A percentile compares a stretch with the other conserved stretches of the same genome.
Evolutionary conservation across 257 asterid species (phyloP).

Genomic region (Jaltomata sinuosa): DNA sequence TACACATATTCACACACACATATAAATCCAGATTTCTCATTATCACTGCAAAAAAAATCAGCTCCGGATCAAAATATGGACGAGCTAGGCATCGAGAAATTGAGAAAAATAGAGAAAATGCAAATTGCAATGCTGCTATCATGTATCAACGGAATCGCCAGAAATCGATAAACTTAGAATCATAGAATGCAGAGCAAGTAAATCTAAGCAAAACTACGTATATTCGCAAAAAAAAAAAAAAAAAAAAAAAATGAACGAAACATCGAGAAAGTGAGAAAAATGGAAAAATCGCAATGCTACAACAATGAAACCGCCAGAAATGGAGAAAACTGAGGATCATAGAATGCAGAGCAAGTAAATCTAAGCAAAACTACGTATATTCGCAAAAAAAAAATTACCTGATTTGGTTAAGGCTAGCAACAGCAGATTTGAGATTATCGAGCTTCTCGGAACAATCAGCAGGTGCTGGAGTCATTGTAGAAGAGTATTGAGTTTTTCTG

Average conservation of each 20-base stretch:
- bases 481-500: neutral
- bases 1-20: neutral
- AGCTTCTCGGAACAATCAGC: slow-evolving; percentile 66
- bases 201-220: slow-evolving; percentile 4
- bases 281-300: neutral
- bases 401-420: slow-evolving; percentile 61
- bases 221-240: slow-evolving; percentile 8
- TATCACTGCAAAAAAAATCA: neutral
- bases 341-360: neutral
- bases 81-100: neutral
- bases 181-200: neutral
- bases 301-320: neutral
- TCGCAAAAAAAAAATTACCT: slow-evolving; percentile 13
- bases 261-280: neutral
- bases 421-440: slow-evolving; percentile 52
- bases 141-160: neutral
- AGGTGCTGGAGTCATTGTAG: slow-evolving; percentile 29
- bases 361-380: slow-evolving; percentile 1
- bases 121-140: neutral
- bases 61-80: neutral
- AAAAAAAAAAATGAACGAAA: no score
- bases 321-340: neutral
- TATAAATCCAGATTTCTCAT: no score
- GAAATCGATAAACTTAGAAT: neutral
- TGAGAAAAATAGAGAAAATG: neutral